Base-by-base conservation (phyloP, 2,329 filamentous ascomycete species). In the Botrytis tulipae region DNA sequence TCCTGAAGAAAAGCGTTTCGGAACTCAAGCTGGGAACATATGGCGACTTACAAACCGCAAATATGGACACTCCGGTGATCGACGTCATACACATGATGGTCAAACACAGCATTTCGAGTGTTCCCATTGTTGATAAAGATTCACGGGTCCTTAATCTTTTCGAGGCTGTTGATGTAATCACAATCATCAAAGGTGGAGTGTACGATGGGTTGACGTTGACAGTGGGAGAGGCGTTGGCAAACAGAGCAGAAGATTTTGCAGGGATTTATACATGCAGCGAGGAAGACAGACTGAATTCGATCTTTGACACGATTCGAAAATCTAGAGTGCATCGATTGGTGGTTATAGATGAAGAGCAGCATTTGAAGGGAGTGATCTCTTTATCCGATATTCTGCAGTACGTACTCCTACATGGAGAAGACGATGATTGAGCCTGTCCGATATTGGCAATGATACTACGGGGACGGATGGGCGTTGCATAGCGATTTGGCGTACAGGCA, bases 301-400 rank as follows among this genome's bases (percentile, higher is more conserved):
- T 99, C 78, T 98, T 98, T 82, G 95, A 98, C 82, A 98, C 96
- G 1, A 93, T 99, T 78, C 93, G 95, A 77, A 97, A 95, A 84
- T 97, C 95, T 63, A 89, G 97, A 75, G 95, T 99, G 42, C 96
- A 99, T 83, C 89, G 96, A 76, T 86, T 99, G 76, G 91, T 98
- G 73, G 92, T 99, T 67, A 93, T 99, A 73, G 95, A 99, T 82
- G 94, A 98, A 77, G 89, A 95, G 70, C 93, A 91, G 81, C 90
- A 91, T 78, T 89, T 99, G 72, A 93, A 92, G 82, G 96, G 96
- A 65, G 90, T 99, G 72, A 90, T 99, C 74, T 98, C 95, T 10
- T 86, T 99, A 72, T 98, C 95, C 74, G 96, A 99, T 83, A 98
- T 99, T 77, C 88, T 99, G 77, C 94, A 97, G 80, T 98, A 99